A percentile compares a stretch with the other conserved stretches of the same genome.
These are phyloP conservation scores for Leishmania gerbilli DNA, from an alignment of 208 protist species.

Conservation along the genomic window DNA sequence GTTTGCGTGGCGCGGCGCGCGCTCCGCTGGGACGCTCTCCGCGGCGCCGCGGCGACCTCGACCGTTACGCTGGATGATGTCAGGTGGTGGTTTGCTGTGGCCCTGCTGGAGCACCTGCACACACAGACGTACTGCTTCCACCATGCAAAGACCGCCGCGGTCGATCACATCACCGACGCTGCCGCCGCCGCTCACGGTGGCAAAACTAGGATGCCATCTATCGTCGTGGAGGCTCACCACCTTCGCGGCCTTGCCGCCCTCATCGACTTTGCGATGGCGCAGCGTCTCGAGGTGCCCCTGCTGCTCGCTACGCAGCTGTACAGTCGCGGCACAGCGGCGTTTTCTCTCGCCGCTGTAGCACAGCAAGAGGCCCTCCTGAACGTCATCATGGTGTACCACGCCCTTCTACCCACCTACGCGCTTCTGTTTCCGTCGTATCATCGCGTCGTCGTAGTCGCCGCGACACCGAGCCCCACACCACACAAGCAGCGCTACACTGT, in stretches of 20 bases:
- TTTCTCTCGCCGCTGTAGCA: neutral
- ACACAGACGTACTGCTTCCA: slow-evolving; percentile 25
- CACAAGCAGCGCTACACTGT: neutral
- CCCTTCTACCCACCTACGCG: slow-evolving; percentile 26
- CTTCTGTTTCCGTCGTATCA: slow-evolving; percentile 29
- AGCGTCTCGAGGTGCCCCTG: slow-evolving; percentile 5
- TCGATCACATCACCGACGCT: neutral
- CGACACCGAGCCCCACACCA: neutral
- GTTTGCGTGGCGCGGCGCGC: slow-evolving; percentile 17
- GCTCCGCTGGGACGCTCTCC: slow-evolving; percentile 4
- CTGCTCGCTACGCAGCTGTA: neutral
- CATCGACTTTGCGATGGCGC: slow-evolving; percentile 18
- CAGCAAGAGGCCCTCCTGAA: slow-evolving; percentile 17
- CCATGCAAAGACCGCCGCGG: neutral
- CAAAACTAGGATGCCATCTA: neutral
- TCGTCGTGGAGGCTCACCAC: slow-evolving; percentile 18
- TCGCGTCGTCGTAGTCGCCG: slow-evolving; percentile 1
- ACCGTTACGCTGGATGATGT: slow-evolving; percentile 1
- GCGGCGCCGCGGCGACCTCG: neutral
- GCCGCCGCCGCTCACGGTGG: neutral
- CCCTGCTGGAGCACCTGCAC: slow-evolving; percentile 28
- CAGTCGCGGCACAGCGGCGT: neutral
- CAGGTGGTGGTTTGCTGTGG: slow-evolving; percentile 24
- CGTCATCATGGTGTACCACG: slow-evolving; percentile 17
- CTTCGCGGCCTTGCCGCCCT: slow-evolving; percentile 22